Conservation (phyloP, 352 stramenopile species). For the Pythium angustatum region DNA sequence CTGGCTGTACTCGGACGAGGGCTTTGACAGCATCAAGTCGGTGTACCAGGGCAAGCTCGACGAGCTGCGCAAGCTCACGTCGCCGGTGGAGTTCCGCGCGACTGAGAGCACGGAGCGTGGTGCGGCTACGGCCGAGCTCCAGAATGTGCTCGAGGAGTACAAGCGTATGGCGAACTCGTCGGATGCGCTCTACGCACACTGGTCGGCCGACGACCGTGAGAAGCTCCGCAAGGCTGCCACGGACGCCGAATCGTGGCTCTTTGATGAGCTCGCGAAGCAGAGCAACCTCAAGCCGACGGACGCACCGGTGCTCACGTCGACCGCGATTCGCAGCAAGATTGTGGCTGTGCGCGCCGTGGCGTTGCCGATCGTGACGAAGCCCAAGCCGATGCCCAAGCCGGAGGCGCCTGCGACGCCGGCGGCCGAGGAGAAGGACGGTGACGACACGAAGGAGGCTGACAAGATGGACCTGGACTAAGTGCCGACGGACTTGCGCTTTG, state of each 20-base stretch:
- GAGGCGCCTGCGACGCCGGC: conserved; percentile 50
- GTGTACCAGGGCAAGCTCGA: conserved; percentile 96
- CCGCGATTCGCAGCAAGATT: conserved; percentile 89
- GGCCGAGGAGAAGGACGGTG: conserved; percentile 41
- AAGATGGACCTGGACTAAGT: conserved; percentile 90
- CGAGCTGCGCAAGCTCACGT: conserved; percentile 92
- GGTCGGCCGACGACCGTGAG: conserved; percentile 94
- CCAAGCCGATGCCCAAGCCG: conserved; percentile 88
- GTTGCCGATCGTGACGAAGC: conserved; percentile 96
- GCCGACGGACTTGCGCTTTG: conserved; percentile 1
- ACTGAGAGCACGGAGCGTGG: conserved; percentile 90
- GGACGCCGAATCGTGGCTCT: conserved; percentile 93
- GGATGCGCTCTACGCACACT: conserved; percentile 94
- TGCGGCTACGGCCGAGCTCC: conserved; percentile 87
- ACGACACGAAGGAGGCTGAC: conserved; percentile 51
- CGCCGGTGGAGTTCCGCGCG: conserved; percentile 93
- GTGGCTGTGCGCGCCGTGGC: conserved; percentile 88
- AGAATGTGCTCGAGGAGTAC: conserved; percentile 94
- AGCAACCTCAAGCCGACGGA: conserved; percentile 77
- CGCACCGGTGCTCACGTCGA: conserved; percentile 91
- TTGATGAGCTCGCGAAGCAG: conserved; percentile 96
- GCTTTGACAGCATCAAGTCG: conserved; percentile 98
- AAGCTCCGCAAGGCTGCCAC: conserved; percentile 91
- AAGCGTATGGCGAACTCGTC: conserved; percentile 94
- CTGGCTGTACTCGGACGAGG: conserved; percentile 99